phyloP scores from a whole-genome alignment of 345 rosid genomes.

The Populus tremula region DNA sequence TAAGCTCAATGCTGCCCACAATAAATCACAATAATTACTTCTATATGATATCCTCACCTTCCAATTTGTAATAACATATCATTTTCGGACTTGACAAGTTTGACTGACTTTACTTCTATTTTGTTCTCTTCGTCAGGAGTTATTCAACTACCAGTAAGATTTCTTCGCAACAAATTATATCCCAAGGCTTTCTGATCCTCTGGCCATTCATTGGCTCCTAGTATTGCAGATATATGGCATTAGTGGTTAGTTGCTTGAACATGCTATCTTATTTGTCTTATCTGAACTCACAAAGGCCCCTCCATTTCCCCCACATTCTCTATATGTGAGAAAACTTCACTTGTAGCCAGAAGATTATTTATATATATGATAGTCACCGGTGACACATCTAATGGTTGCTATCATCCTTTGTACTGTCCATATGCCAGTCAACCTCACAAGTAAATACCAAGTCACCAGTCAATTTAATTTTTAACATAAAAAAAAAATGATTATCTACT shows the following conservation, averaged over 20 bases:
- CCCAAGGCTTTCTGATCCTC: neutral
- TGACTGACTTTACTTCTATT: conserved; percentile 5
- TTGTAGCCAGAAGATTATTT: neutral
- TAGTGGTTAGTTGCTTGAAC: neutral
- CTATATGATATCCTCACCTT: neutral
- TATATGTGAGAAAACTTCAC: neutral
- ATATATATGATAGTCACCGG: neutral
- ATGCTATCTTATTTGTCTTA: neutral
- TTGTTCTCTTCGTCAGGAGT: neutral
- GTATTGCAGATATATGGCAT: neutral
- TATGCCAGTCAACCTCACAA: neutral
- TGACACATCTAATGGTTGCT: neutral
- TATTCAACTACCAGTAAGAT: conserved; percentile 8
- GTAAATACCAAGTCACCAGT: neutral
- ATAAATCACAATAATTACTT: neutral
- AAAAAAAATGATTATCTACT: no score
- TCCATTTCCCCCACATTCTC: neutral
- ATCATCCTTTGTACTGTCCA: neutral
- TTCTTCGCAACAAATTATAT: neutral
- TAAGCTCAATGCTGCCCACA: neutral
- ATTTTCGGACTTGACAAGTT: neutral
- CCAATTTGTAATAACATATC: neutral
- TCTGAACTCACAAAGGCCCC: neutral
- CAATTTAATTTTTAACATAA: no score
- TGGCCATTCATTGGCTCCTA: neutral